phyloP scores from a whole-genome alignment of 2,329 filamentous ascomycete species.

The Pseudocercospora fuligena region DNA sequence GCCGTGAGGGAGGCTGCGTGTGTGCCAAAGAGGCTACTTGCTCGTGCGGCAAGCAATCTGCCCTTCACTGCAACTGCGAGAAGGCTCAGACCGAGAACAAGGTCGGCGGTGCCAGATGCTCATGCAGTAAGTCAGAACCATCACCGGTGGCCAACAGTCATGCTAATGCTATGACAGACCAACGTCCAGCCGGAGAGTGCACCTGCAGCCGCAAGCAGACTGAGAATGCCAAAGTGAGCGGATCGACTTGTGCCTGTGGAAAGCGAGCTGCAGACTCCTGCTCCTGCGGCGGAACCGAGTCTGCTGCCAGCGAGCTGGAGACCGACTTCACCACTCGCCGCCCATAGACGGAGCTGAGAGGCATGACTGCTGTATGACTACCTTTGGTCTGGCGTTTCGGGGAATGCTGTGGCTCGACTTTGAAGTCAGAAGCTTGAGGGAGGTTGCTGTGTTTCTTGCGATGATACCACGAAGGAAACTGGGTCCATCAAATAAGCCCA shows the following conservation, averaged over 20 bases:
- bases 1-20: conserved; percentile 56
- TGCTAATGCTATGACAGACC: conserved; percentile 48
- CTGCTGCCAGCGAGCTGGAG: conserved; percentile 21
- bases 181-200: conserved; percentile 78
- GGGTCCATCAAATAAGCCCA: not conserved
- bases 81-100: conserved; percentile 78
- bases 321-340: conserved; percentile 28
- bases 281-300: conserved; percentile 22
- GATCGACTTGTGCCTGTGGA: conserved; percentile 76
- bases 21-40: conserved; percentile 50
- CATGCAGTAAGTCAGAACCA: conserved; percentile 65
- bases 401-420: not conserved
- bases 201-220: conserved; percentile 74
- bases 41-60: conserved; percentile 87
- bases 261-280: conserved; percentile 53
- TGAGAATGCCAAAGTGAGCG: conserved; percentile 69
- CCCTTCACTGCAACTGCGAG: conserved; percentile 83
- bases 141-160: not conserved
- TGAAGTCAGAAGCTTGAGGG: not conserved
- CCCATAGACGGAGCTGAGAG: not conserved
- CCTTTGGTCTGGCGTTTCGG: not conserved
- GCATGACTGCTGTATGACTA: not conserved
- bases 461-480: conserved; percentile 1
- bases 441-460: not conserved
- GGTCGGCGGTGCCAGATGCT: conserved; percentile 74